These are phyloP conservation scores for Exophiala spinifera DNA, from an alignment of 2,329 filamentous ascomycete genomes.

Conservation along the genomic window DNA sequence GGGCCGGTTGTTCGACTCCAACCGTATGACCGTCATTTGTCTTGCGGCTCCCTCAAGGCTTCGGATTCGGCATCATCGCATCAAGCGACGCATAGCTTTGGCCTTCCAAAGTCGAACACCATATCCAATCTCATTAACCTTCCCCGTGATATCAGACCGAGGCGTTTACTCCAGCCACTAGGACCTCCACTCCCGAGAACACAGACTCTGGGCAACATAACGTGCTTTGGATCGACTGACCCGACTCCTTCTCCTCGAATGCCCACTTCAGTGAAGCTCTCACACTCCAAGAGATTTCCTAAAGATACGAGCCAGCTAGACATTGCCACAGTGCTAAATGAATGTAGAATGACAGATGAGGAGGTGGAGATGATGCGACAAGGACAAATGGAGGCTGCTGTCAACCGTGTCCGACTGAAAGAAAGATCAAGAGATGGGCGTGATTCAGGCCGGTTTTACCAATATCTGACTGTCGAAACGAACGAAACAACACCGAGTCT, in stretches of 20 bases:
- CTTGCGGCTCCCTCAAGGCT: conserved; percentile 7
- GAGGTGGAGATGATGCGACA: conserved; percentile 20
- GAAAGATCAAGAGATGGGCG: neutral
- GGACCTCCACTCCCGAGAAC: conserved; percentile 23
- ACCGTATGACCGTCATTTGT: conserved; percentile 12
- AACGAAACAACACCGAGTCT: neutral
- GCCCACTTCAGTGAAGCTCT: conserved; percentile 4
- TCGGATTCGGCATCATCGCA: neutral
- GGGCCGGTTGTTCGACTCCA: conserved; percentile 17
- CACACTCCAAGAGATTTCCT: neutral
- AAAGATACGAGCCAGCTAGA: conserved; percentile 10
- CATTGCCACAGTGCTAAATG: conserved; percentile 14
- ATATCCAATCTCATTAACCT: conserved; percentile 11
- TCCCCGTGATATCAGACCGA: conserved; percentile 12
- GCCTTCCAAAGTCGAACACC: conserved; percentile 21
- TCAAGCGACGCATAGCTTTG: conserved; percentile 1
- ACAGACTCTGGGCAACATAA: conserved; percentile 23
- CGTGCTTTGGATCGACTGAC: conserved; percentile 15
- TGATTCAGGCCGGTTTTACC: neutral
- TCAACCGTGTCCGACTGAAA: conserved; percentile 16
- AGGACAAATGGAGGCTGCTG: conserved; percentile 21
- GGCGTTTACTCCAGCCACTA: conserved; percentile 24
- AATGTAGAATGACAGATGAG: conserved; percentile 23
- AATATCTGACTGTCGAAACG: neutral
- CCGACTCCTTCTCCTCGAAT: conserved; percentile 21